Conservation (phyloP, 768 basidiomycete species). For the Cantharellus anzutake region DNA sequence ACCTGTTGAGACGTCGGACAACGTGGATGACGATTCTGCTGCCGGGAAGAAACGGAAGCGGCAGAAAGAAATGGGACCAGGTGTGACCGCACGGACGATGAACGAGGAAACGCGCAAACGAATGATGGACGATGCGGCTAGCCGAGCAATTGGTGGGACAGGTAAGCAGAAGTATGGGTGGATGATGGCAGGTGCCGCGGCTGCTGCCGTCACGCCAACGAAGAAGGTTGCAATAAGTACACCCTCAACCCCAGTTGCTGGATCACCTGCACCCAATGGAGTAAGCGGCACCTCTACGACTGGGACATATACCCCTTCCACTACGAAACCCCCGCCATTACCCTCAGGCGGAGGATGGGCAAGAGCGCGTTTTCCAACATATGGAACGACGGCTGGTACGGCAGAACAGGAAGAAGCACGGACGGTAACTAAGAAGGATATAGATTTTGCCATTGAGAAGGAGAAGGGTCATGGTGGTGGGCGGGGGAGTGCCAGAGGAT, state of each 20-base stretch:
- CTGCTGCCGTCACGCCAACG: conserved; percentile 9
- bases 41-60: conserved; percentile 50
- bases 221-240: neutral
- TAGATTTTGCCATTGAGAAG: conserved; percentile 70
- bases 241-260: neutral
- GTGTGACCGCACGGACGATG: conserved; percentile 76
- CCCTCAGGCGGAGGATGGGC: conserved; percentile 6
- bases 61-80: conserved; percentile 67
- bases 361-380: conserved; percentile 16
- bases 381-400: conserved; percentile 16
- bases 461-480: conserved; percentile 74
- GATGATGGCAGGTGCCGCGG: conserved; percentile 50
- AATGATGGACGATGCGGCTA: conserved; percentile 77
- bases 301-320: neutral
- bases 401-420: conserved; percentile 36
- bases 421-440: conserved; percentile 53
- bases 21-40: conserved; percentile 29
- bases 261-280: neutral
- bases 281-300: neutral
- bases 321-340: neutral
- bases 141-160: conserved; percentile 62
- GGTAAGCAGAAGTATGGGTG: conserved; percentile 62
- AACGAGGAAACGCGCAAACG: conserved; percentile 83
- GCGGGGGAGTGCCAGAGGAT: conserved; percentile 51
- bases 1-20: conserved; percentile 30